Evolutionary conservation across 1,284 basidiomycete species (phyloP).

Genomic region (Fomitopsis betulina): DNA sequence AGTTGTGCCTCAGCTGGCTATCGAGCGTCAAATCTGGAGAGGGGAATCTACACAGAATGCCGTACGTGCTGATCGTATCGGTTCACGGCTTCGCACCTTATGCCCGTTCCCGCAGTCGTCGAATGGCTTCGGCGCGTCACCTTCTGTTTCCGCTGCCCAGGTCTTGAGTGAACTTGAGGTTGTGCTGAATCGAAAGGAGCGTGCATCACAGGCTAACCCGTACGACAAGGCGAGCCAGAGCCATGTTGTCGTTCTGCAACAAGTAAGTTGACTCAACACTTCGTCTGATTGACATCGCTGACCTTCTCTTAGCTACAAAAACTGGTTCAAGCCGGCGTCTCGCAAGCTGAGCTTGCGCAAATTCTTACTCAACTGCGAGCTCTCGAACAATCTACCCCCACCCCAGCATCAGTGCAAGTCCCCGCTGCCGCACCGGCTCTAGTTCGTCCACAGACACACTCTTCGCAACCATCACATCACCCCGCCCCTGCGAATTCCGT

Average conservation of each 20-base stretch:
- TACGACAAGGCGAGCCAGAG: constrained; percentile 59
- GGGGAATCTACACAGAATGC: constrained; percentile 35
- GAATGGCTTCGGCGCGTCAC: constrained; percentile 18
- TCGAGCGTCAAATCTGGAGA: constrained; percentile 78
- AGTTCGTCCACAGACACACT: constrained; percentile 4
- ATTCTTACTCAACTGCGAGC: constrained; percentile 75
- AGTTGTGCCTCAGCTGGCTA: constrained; percentile 61
- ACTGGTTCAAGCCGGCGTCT: constrained; percentile 76
- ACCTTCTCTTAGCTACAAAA: constrained; percentile 54
- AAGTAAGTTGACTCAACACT: constrained; percentile 44
- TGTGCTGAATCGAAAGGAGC: constrained; percentile 71
- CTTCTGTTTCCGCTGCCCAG: constrained; percentile 62
- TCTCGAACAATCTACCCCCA: constrained; percentile 46
- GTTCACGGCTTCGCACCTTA: neutral
- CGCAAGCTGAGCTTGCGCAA: constrained; percentile 74
- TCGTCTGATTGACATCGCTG: constrained; percentile 2
- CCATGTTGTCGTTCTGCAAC: constrained; percentile 68
- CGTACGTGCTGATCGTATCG: constrained; percentile 14
- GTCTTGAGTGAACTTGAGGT: constrained; percentile 80
- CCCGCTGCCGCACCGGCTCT: constrained; percentile 10
- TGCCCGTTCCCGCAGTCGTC: constrained; percentile 15
- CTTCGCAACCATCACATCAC: constrained; percentile 19
- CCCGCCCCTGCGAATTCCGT: constrained; percentile 7
- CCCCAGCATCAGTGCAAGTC: constrained; percentile 28
- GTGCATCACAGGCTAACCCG: constrained; percentile 57